Evolutionary conservation across 2,329 filamentous ascomycete species (phyloP).

Genomic region (Camptophora hylomeconis): DNA sequence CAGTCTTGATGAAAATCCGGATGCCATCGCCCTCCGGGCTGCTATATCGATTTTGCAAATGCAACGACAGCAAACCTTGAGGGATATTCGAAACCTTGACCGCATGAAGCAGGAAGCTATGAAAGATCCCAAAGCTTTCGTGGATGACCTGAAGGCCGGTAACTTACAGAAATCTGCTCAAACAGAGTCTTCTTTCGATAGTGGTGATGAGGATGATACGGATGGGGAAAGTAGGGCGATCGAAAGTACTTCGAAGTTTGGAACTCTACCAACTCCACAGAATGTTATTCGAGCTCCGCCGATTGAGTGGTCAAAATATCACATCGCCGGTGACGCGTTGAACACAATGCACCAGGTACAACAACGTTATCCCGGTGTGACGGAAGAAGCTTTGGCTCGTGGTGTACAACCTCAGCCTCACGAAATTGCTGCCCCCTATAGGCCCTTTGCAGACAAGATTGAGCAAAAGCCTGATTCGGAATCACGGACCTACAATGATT

Average conservation of each 20-base stretch:
- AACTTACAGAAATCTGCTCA: slow-evolving; percentile 31
- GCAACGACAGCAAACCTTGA: slow-evolving; percentile 63
- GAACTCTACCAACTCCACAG: slow-evolving; percentile 61
- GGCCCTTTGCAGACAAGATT: slow-evolving; percentile 43
- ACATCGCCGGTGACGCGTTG: slow-evolving; percentile 70
- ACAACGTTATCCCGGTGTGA: slow-evolving; percentile 43
- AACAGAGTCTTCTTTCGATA: slow-evolving; percentile 22
- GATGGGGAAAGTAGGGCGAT: slow-evolving; percentile 15
- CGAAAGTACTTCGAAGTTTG: slow-evolving; percentile 35
- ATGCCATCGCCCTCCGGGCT: slow-evolving; percentile 74
- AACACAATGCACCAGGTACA: slow-evolving; percentile 80
- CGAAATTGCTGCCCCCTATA: slow-evolving; percentile 45
- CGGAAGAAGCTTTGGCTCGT: slow-evolving; percentile 18
- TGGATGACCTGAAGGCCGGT: slow-evolving; percentile 52
- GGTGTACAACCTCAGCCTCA: slow-evolving; percentile 31
- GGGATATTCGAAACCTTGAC: slow-evolving; percentile 60
- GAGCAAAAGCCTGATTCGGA: too few relatives aligned
- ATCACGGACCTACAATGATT: too few relatives aligned
- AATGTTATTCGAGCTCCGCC: slow-evolving; percentile 74
- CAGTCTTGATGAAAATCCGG: slow-evolving; percentile 51
- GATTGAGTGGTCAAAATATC: slow-evolving; percentile 91
- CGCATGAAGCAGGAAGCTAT: slow-evolving; percentile 58
- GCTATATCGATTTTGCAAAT: slow-evolving; percentile 79
- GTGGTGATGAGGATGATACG: slow-evolving; percentile 23
- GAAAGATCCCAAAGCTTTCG: slow-evolving; percentile 58